Percentiles rank a stretch among this genome's conserved stretches.
phyloP scores from a whole-genome alignment of 345 rosid species.

The Euphorbia lathyris region DNA sequence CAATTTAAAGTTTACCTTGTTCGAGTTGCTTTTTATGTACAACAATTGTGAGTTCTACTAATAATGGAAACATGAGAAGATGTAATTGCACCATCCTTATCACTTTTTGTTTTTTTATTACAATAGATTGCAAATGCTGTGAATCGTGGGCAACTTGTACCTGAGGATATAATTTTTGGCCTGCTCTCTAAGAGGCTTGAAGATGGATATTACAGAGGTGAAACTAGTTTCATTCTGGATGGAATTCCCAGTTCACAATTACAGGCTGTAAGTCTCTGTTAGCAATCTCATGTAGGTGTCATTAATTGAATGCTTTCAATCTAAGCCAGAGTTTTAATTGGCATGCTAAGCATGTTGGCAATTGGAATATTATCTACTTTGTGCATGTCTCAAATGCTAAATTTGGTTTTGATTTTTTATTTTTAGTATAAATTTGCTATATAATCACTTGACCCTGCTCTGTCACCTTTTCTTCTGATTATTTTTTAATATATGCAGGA shows the following conservation, averaged over 20 bases:
- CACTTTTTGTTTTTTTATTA: not conserved
- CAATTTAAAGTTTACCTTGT: not conserved
- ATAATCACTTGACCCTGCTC: not conserved
- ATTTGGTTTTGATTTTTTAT: too few species aligned
- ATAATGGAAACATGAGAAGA: not conserved
- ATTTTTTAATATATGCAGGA: conserved; percentile 15
- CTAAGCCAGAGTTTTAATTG: not conserved
- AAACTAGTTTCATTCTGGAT: conserved; percentile 88
- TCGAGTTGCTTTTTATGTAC: not conserved
- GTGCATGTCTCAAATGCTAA: not conserved
- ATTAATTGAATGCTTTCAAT: not conserved
- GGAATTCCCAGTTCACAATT: conserved; percentile 78
- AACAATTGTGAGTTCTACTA: not conserved
- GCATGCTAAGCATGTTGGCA: not conserved
- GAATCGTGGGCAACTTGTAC: conserved; percentile 63
- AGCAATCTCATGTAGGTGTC: not conserved
- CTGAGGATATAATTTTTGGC: conserved; percentile 64
- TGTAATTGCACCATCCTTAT: not conserved
- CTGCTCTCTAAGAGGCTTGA: conserved; percentile 77
- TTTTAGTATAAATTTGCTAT: not conserved
- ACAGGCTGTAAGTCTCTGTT: conserved; percentile 49
- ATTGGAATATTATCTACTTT: not conserved
- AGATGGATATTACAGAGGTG: conserved; percentile 72
- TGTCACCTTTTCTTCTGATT: not conserved
- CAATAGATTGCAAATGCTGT: conserved; percentile 56